Evolutionary conservation across 2,329 filamentous ascomycete species (phyloP).

Genomic region (Davidsoniella eucalypti): DNA sequence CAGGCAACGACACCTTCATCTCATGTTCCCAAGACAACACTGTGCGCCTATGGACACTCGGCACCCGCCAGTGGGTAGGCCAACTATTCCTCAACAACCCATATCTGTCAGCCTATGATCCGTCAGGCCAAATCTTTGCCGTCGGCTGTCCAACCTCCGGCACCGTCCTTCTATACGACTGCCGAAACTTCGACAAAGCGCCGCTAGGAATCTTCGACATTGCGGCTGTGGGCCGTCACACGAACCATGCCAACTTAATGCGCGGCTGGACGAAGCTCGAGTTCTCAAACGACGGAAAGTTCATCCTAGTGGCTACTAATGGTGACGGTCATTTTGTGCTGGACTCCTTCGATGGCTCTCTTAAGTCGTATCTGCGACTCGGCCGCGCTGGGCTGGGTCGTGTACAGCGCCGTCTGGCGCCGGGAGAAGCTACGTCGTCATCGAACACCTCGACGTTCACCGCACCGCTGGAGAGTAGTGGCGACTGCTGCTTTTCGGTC

Average conservation of each 20-base stretch:
- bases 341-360: constrained; percentile 74
- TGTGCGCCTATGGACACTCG: constrained; percentile 76
- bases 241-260: constrained; percentile 40
- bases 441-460: constrained; percentile 20
- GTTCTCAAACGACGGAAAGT: constrained; percentile 92
- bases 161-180: constrained; percentile 75
- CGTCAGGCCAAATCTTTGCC: constrained; percentile 80
- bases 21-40: constrained; percentile 86
- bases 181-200: constrained; percentile 81
- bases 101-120: constrained; percentile 77
- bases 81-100: constrained; percentile 66
- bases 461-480: constrained; percentile 37
- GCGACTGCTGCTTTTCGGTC: constrained; percentile 76
- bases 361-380: constrained; percentile 57
- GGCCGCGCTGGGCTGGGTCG: constrained; percentile 36
- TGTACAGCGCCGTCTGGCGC: constrained; percentile 33
- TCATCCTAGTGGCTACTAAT: constrained; percentile 67
- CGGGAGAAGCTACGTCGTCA: constrained; percentile 27
- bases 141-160: constrained; percentile 70
- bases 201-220: constrained; percentile 82
- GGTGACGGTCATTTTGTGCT: constrained; percentile 76
- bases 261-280: constrained; percentile 79
- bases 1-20: constrained; percentile 77
- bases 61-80: constrained; percentile 63
- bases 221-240: constrained; percentile 33